A percentile compares a stretch with the other conserved stretches of the same genome.
phyloP scores from a whole-genome alignment of 192 early-diverging fungal genomes.

The Podila clonocystis region DNA sequence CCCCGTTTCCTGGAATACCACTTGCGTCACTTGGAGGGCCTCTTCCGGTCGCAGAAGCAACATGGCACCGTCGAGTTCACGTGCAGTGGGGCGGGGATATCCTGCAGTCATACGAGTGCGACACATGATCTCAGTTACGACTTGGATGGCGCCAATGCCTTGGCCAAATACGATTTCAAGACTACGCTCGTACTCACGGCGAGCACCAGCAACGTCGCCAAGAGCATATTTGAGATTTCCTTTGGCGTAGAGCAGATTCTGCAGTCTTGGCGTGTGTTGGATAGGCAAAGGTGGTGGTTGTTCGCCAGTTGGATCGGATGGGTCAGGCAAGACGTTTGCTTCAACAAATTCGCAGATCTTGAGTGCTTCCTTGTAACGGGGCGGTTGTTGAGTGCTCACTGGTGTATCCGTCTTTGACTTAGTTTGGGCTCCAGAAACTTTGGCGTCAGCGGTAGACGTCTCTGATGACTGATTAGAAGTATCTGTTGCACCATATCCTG shows the following conservation, averaged over 20 bases:
- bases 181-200: conserved; percentile 85
- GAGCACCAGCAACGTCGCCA: conserved; percentile 75
- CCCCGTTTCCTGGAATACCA: conserved; percentile 66
- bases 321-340: conserved; percentile 57
- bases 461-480: conserved; percentile 16
- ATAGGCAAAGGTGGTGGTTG: conserved; percentile 57
- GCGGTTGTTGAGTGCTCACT: conserved; percentile 31
- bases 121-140: conserved; percentile 42
- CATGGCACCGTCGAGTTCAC: conserved; percentile 42
- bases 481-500: conserved; percentile 44
- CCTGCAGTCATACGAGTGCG: conserved; percentile 41
- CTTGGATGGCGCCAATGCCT: conserved; percentile 41
- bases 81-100: conserved; percentile 19
- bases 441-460: conserved; percentile 10
- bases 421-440: conserved; percentile 8
- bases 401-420: conserved; percentile 21
- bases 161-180: conserved; percentile 74
- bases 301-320: conserved; percentile 36
- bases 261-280: conserved; percentile 75
- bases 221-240: conserved; percentile 86
- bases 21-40: conserved; percentile 63
- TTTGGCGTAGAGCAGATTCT: conserved; percentile 88
- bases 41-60: conserved; percentile 72
- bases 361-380: conserved; percentile 82
- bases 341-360: conserved; percentile 87